A percentile compares a stretch with the other conserved stretches of the same genome.
Conservation (phyloP, 2,329 filamentous ascomycete genomes). For the Aureobasidium pullulans region DNA sequence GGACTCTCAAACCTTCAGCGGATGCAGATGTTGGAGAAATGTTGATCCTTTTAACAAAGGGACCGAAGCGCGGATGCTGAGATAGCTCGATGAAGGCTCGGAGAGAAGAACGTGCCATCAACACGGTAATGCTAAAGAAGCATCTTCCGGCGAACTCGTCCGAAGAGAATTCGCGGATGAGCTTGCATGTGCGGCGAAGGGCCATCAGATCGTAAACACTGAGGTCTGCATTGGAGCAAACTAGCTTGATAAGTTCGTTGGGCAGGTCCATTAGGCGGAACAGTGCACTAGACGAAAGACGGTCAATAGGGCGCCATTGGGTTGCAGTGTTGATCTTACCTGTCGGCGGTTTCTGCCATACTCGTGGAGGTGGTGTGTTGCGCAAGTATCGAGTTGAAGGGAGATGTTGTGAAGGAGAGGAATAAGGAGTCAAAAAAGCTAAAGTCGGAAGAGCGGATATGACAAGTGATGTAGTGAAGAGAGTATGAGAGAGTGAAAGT, state of each 20-base stretch:
- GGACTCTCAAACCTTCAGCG: background rate
- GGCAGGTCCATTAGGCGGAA: background rate
- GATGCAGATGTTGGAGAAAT: background rate
- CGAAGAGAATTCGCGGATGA: background rate
- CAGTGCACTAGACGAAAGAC: background rate
- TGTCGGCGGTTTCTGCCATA: background rate
- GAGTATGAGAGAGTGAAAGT: no score
- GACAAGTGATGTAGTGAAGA: no score
- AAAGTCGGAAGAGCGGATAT: no score
- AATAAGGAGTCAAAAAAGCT: no score
- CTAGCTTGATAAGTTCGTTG: background rate
- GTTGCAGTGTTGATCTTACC: background rate
- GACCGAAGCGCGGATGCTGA: background rate
- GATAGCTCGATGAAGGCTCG: background rate
- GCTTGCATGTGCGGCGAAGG: background rate
- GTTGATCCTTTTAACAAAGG: background rate
- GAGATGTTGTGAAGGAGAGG: no score
- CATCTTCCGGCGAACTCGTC: background rate
- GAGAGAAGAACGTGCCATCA: background rate
- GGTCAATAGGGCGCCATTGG: background rate
- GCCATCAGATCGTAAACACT: background rate
- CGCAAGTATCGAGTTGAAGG: no score
- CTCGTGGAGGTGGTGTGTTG: background rate
- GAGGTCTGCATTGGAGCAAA: background rate
- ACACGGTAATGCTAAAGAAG: background rate